These are phyloP conservation scores for Leishmania gerbilli DNA, from an alignment of 208 protist species.

Conservation along the genomic window DNA sequence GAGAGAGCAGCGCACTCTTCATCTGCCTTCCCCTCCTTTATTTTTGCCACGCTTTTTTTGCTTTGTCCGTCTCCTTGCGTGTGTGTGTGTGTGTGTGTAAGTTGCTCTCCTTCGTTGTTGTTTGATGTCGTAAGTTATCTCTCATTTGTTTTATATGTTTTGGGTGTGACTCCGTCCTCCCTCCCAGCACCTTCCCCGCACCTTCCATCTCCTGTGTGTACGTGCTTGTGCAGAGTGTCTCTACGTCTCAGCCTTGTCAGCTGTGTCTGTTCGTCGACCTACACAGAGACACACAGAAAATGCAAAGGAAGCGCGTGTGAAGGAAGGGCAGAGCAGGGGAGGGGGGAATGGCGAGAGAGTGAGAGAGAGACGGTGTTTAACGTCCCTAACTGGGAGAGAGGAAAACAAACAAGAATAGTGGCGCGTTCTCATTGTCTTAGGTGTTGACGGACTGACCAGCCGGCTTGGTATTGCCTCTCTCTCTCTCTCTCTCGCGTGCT, in stretches of 20 bases:
- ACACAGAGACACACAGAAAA: background rate
- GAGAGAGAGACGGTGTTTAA: background rate
- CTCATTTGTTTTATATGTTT: conserved; percentile 1
- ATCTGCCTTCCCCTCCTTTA: background rate
- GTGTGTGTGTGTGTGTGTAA: background rate
- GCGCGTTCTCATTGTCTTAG: background rate
- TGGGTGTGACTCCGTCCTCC: background rate
- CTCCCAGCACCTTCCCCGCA: background rate
- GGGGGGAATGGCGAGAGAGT: background rate
- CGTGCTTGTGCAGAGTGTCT: background rate
- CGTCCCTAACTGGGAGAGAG: background rate
- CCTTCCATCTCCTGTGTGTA: background rate
- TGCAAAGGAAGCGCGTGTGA: background rate
- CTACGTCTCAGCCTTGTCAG: background rate
- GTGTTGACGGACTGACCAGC: background rate
- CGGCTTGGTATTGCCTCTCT: background rate
- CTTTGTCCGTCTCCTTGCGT: background rate
- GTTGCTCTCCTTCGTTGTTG: background rate
- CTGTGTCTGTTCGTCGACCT: background rate
- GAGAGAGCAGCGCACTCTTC: background rate
- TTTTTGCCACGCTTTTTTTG: conserved; percentile 9
- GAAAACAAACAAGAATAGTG: background rate
- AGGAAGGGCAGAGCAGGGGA: background rate
- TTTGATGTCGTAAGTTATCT: conserved; percentile 4
- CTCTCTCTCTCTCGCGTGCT: background rate